These are phyloP conservation scores for Quercus dentata DNA, from an alignment of 306 rosid genomes.

Conservation along the genomic window DNA sequence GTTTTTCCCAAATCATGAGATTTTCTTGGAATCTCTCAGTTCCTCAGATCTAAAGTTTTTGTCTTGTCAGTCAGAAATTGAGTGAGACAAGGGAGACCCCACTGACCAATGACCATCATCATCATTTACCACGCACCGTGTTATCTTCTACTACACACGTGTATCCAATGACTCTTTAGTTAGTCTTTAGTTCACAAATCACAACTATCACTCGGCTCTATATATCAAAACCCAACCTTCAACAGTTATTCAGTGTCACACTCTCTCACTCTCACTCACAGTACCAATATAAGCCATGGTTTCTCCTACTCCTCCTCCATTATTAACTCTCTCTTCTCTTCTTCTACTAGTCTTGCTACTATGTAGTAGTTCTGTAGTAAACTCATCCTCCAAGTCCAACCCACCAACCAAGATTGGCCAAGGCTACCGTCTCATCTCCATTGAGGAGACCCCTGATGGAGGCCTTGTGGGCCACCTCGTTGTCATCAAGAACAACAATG, in stretches of 20 bases:
- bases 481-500: slow-evolving; percentile 45
- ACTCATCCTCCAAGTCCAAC: slow-evolving; percentile 31
- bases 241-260: background rate
- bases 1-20: too few relatives aligned
- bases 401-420: slow-evolving; percentile 55
- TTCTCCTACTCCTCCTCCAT: background rate
- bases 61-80: too few relatives aligned
- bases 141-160: too few relatives aligned
- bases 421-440: slow-evolving; percentile 80
- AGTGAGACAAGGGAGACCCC: too few relatives aligned
- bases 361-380: background rate
- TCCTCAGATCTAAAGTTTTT: too few relatives aligned
- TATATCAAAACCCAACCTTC: slow-evolving; percentile 22
- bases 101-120: too few relatives aligned
- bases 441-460: slow-evolving; percentile 63
- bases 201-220: background rate
- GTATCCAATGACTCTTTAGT: too few relatives aligned
- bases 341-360: slow-evolving; percentile 35
- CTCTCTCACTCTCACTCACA: background rate
- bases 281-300: slow-evolving; percentile 26
- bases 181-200: too few relatives aligned
- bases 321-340: slow-evolving; percentile 20
- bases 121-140: too few relatives aligned
- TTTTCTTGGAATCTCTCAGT: too few relatives aligned
- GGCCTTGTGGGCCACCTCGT: slow-evolving; percentile 67